phyloP scores from a whole-genome alignment of 164 flowering plant genomes.

The Macadamia integrifolia region DNA sequence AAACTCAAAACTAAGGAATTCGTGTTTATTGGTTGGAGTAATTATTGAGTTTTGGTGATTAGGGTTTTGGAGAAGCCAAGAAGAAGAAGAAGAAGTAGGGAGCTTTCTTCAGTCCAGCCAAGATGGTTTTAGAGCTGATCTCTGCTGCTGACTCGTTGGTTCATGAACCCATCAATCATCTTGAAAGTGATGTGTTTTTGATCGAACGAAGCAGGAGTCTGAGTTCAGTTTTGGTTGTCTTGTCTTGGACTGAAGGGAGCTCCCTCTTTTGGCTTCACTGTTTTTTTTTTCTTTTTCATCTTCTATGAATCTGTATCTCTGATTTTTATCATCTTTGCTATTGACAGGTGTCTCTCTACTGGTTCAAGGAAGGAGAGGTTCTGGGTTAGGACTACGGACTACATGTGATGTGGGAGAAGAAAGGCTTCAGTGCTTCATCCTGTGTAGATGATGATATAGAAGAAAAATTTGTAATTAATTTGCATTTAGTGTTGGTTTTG shows the following conservation, averaged over 20 bases:
- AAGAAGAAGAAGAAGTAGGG: constrained; percentile 1
- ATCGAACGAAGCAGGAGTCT: constrained; percentile 34
- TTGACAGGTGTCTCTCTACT: no score
- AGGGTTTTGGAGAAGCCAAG: constrained; percentile 2
- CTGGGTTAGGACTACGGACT: no score
- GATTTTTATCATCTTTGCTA: no score
- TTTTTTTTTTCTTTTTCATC: no score
- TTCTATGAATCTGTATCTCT: no score
- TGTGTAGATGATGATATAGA: no score
- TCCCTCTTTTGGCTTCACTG: constrained; percentile 9
- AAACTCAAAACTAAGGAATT: neutral
- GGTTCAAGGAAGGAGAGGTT: no score
- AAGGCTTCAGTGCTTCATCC: no score
- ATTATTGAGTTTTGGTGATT: neutral
- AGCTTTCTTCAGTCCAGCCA: constrained; percentile 33
- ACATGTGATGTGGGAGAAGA: no score
- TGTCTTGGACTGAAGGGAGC: constrained; percentile 46
- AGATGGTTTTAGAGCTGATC: constrained; percentile 16
- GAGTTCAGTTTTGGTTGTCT: constrained; percentile 18
- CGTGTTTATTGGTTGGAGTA: neutral
- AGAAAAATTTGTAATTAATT: no score
- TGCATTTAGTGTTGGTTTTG: no score
- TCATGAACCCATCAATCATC: constrained; percentile 26
- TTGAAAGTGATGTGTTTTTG: constrained; percentile 18
- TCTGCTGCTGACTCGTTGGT: constrained; percentile 37